Evolutionary conservation across 2,329 filamentous ascomycete genomes (phyloP), one percentile per base, ranked within the genome.

Genomic region (Neofusicoccum laricinum): DNA sequence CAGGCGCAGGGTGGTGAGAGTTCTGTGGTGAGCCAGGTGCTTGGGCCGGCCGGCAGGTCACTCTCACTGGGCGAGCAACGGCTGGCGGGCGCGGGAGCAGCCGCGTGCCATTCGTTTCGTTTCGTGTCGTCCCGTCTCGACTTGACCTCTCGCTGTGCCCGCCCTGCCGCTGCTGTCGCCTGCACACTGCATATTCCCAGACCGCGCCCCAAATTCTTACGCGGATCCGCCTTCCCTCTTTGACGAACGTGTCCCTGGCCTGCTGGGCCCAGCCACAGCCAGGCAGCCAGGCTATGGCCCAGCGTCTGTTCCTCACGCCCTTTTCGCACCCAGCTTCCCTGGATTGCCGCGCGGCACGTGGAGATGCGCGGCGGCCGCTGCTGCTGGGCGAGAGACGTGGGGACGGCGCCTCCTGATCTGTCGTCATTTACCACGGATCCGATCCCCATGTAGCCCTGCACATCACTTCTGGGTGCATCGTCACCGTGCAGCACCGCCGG

Each of bases 361-460:
- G 14, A 43, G 53, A 45, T 32, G 21, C 14, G 19, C 53, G 21
- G 40, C 36, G 36, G 36, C 14, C 36, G 11, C 32, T 36, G 19
- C 19, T 19, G 10, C 5, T 34, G 34, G 49, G 49, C 25, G 19
- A 41, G 41, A 21, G 12, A 30, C 53, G 53, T 57, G 53, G 53
- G 8, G 53, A 43, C 53, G 14, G 21, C 11, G 41, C 38, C 55
- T 59, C 55, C 41, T 59, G 41, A 34, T 46, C 55, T 59, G 55
- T 59, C 55, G 55, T 59, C 55, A 59, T 59, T 46, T 45, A n/a
- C 17, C 40, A 36, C 25, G 25, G 25, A 30, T 30, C 25, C 25
- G 55, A 59, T 59, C 55, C 41, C 36, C 55, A 59, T 59, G 55
- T 45, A 36, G 55, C 25, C 36, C 21, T 59, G 55, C 55, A 36